phyloP scores from a whole-genome alignment of 1,284 basidiomycete species.

The Fomes fomentarius region DNA sequence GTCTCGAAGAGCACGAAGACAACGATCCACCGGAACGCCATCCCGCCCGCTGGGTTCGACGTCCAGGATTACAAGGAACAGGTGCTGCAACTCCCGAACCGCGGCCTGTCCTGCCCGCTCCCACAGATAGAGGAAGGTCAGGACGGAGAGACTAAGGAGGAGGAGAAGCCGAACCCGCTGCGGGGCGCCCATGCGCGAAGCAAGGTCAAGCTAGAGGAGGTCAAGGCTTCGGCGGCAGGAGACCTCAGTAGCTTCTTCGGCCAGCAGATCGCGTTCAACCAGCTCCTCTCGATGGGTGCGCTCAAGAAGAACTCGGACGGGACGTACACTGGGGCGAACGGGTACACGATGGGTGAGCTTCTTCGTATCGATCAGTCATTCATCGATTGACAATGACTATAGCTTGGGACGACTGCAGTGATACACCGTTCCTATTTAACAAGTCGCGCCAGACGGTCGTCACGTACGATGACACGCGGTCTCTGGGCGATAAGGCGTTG shows the following conservation, averaged over 20 bases:
- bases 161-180: constrained; percentile 15
- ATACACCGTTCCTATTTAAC: constrained; percentile 64
- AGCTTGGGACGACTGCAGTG: constrained; percentile 72
- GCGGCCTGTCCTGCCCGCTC: constrained; percentile 26
- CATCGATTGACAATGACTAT: neutral
- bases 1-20: constrained; percentile 47
- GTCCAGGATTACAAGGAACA: constrained; percentile 30
- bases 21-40: constrained; percentile 38
- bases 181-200: constrained; percentile 19
- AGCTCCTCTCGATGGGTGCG: constrained; percentile 60
- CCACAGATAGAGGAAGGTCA: constrained; percentile 14
- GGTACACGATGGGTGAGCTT: constrained; percentile 51
- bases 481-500: constrained; percentile 65
- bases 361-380: neutral
- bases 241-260: constrained; percentile 37
- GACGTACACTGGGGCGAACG: constrained; percentile 46
- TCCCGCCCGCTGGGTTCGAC: constrained; percentile 24
- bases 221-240: constrained; percentile 21
- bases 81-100: constrained; percentile 29
- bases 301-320: constrained; percentile 48
- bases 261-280: constrained; percentile 63
- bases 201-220: constrained; percentile 13
- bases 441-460: constrained; percentile 54
- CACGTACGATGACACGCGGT: constrained; percentile 73
- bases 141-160: constrained; percentile 7